Evolutionary conservation across 208 protist species (phyloP).

Genomic region (Trypanosoma avium): DNA sequence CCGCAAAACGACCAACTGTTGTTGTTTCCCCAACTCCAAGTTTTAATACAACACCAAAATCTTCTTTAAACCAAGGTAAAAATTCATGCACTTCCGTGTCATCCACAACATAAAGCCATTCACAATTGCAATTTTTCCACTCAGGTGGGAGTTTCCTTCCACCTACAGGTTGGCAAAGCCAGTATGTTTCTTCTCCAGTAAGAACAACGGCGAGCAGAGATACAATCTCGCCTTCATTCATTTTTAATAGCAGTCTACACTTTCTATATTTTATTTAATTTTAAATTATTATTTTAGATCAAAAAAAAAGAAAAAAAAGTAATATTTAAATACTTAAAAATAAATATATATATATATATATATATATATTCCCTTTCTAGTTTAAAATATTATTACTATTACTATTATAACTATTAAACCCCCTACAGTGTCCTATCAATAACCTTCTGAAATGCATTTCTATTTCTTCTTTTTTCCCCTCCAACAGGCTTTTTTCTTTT

Average conservation of each 20-base stretch:
- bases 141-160: constrained; percentile 41
- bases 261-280: background rate
- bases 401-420: too few relatives aligned
- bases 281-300: background rate
- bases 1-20: constrained; percentile 55
- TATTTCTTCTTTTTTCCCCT: too few relatives aligned
- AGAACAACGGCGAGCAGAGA: constrained; percentile 75
- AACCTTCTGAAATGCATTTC: too few relatives aligned
- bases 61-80: constrained; percentile 23
- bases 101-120: constrained; percentile 79
- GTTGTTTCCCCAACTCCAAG: constrained; percentile 42
- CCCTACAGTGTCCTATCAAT: too few relatives aligned
- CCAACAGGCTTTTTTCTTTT: too few relatives aligned
- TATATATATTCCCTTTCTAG: background rate
- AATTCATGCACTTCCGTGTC: constrained; percentile 38
- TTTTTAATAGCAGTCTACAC: background rate
- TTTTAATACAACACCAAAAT: constrained; percentile 47
- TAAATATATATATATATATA: constrained; percentile 3
- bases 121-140: constrained; percentile 59
- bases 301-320: constrained; percentile 11
- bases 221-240: constrained; percentile 27
- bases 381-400: too few relatives aligned
- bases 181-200: constrained; percentile 75
- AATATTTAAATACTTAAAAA: constrained; percentile 17
- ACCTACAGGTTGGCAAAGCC: constrained; percentile 58